phyloP scores from a whole-genome alignment of 768 basidiomycete genomes.

The Fomitopsis serialis region DNA sequence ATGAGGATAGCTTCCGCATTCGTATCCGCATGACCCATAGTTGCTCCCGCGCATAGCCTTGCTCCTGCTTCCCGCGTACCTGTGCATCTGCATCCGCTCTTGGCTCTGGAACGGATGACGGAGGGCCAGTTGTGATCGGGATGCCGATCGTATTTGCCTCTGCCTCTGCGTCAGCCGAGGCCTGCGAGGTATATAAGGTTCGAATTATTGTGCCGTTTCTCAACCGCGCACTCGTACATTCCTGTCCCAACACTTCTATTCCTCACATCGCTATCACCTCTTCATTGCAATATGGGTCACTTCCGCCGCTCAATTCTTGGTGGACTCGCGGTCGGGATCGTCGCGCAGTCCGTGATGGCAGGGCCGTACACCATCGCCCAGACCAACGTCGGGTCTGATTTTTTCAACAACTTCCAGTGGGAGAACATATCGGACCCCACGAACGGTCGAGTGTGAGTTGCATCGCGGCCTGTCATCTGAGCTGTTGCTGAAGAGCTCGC shows the following conservation, averaged over 20 bases:
- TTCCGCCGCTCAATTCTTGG: neutral
- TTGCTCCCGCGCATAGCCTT: neutral
- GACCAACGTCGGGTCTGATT: constrained; percentile 16
- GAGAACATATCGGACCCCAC: constrained; percentile 49
- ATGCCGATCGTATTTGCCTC: neutral
- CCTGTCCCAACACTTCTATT: neutral
- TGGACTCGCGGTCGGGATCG: neutral
- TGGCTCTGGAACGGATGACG: neutral
- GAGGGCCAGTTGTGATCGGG: neutral
- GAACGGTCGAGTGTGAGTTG: constrained; percentile 54
- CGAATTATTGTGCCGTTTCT: neutral
- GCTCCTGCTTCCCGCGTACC: neutral
- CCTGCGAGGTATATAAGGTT: neutral
- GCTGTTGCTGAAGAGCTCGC: neutral
- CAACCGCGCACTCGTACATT: neutral
- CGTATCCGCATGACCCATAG: too few species aligned
- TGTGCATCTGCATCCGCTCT: neutral
- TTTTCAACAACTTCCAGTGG: constrained; percentile 43
- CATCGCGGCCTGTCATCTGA: neutral
- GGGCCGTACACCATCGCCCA: constrained; percentile 1
- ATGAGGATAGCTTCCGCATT: neutral
- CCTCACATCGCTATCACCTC: neutral
- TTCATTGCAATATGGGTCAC: neutral
- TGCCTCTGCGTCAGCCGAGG: neutral
- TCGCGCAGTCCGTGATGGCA: neutral